phyloP scores from a whole-genome alignment of 352 stramenopile species.

The Phytophthora pluvialis region DNA sequence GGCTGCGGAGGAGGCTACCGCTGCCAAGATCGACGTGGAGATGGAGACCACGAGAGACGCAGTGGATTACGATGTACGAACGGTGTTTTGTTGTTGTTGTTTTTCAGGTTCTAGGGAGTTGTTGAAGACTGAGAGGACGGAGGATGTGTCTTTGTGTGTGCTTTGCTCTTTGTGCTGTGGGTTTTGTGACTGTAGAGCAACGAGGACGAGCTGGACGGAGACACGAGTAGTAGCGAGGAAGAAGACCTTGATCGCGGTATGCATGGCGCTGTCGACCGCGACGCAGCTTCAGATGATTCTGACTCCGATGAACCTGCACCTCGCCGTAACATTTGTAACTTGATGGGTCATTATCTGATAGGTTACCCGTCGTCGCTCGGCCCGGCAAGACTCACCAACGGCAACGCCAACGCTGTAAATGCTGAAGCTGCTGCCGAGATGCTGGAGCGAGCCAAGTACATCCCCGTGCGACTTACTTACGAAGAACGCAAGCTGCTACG shows the following conservation, averaged over 20 bases:
- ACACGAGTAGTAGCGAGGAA: constrained; percentile 55
- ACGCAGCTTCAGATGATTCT: constrained; percentile 40
- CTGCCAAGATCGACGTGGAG: constrained; percentile 17
- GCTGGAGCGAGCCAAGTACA: constrained; percentile 94
- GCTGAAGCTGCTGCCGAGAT: constrained; percentile 48
- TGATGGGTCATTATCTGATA: constrained; percentile 89
- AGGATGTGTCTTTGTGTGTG: constrained; percentile 10
- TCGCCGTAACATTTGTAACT: constrained; percentile 88
- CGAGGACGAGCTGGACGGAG: constrained; percentile 50
- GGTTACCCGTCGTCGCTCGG: constrained; percentile 54
- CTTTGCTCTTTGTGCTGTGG: constrained; percentile 9
- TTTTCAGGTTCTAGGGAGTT: background rate
- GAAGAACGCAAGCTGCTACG: constrained; percentile 95
- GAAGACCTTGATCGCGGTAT: constrained; percentile 43
- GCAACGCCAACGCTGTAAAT: constrained; percentile 15
- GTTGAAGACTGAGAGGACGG: constrained; percentile 16
- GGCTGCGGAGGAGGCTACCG: background rate
- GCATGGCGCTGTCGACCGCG: constrained; percentile 28
- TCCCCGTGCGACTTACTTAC: constrained; percentile 95
- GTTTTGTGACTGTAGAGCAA: constrained; percentile 36
- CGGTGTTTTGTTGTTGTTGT: background rate
- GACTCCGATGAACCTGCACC: constrained; percentile 44
- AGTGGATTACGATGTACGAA: constrained; percentile 44
- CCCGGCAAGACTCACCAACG: constrained; percentile 28
- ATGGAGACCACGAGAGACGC: constrained; percentile 33